Evolutionary conservation across 306 rosid species (phyloP).

Genomic region (Delonix regia): DNA sequence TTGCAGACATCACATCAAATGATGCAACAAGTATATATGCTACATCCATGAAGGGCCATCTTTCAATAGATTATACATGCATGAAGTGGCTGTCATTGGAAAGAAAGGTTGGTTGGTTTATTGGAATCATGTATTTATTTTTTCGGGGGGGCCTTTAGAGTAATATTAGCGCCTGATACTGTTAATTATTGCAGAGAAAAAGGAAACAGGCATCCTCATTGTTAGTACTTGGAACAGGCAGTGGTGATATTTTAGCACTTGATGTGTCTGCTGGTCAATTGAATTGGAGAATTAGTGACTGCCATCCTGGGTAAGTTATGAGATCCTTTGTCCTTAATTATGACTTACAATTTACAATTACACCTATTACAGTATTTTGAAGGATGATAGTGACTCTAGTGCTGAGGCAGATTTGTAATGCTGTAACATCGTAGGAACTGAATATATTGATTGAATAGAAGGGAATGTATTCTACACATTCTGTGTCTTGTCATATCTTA

Average conservation of each 20-base stretch:
- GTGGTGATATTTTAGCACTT: constrained; percentile 87
- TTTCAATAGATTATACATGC: constrained; percentile 91
- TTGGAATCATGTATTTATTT: background rate
- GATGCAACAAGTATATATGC: constrained; percentile 52
- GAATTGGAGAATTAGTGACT: constrained; percentile 77
- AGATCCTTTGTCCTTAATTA: background rate
- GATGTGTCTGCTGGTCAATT: constrained; percentile 81
- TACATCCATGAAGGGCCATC: constrained; percentile 75
- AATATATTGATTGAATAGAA: background rate
- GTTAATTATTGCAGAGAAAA: constrained; percentile 59
- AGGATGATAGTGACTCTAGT: background rate
- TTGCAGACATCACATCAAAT: constrained; percentile 66
- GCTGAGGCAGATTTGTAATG: background rate
- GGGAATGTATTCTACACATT: background rate
- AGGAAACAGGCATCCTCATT: constrained; percentile 73
- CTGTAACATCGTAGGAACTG: background rate
- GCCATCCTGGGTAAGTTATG: constrained; percentile 87
- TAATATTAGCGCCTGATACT: constrained; percentile 2
- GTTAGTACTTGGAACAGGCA: constrained; percentile 86
- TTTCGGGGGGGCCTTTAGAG: background rate
- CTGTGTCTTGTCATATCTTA: background rate
- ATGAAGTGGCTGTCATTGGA: constrained; percentile 83
- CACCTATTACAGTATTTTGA: background rate
- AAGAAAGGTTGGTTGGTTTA: constrained; percentile 57
- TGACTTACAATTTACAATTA: background rate